These are phyloP conservation scores for Digitaria exilis DNA, from an alignment of 202 grass and related monocot species.

Conservation along the genomic window DNA sequence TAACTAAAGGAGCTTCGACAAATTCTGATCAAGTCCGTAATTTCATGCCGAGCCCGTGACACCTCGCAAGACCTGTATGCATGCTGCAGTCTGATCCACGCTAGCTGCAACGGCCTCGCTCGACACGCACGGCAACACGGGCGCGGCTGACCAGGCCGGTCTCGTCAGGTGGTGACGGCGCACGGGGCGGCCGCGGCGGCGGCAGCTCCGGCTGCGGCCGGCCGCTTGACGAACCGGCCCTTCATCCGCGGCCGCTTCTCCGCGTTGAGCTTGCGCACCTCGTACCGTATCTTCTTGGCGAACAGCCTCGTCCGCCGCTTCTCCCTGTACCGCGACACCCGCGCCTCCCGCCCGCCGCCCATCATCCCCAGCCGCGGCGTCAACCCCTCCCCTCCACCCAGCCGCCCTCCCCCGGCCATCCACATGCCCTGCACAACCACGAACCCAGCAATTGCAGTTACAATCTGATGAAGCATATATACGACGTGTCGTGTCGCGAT, in stretches of 20 bases:
- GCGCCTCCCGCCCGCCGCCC: constrained; percentile 60
- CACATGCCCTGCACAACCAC: constrained; percentile 53
- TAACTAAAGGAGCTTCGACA: constrained; percentile 43
- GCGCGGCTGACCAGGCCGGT: neutral
- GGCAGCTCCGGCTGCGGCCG: neutral
- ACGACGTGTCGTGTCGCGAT: neutral
- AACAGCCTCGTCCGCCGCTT: constrained; percentile 96
- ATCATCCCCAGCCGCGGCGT: constrained; percentile 27
- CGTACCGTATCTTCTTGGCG: constrained; percentile 98
- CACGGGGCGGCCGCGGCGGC: no score
- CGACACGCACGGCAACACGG: neutral
- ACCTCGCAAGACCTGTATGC: neutral
- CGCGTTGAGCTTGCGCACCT: constrained; percentile 96
- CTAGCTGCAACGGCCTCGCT: neutral
- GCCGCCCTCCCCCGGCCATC: constrained; percentile 40
- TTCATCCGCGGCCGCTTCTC: constrained; percentile 98
- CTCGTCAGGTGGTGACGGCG: constrained; percentile 7
- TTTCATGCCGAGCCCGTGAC: constrained; percentile 47
- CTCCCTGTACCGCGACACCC: constrained; percentile 87
- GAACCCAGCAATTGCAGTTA: neutral
- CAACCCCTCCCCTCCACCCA: constrained; percentile 1
- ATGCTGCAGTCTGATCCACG: neutral
- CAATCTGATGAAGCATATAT: neutral
- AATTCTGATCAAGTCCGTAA: constrained; percentile 28
- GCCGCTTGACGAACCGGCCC: constrained; percentile 90